These are phyloP conservation scores for Zasmidium cellare DNA, from an alignment of 2,329 filamentous ascomycete species.

Conservation along the genomic window DNA sequence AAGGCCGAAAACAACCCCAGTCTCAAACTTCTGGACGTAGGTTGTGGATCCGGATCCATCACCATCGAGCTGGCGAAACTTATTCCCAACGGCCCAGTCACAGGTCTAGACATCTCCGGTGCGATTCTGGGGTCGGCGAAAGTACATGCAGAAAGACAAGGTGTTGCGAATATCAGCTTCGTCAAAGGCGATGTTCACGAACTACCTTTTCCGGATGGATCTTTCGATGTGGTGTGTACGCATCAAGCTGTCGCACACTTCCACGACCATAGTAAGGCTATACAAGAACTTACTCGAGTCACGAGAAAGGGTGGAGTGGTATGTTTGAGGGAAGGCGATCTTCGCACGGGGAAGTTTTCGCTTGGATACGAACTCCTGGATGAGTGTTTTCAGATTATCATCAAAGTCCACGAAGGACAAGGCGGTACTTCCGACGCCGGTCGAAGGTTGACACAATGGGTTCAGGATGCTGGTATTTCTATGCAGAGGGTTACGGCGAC, in stretches of 20 bases:
- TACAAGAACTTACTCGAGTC: constrained; percentile 13
- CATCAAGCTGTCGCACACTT: constrained; percentile 61
- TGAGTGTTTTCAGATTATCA: constrained; percentile 20
- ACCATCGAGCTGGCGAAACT: constrained; percentile 36
- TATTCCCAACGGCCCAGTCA: constrained; percentile 27
- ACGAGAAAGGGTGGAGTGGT: constrained; percentile 12
- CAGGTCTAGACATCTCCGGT: constrained; percentile 40
- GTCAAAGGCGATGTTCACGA: constrained; percentile 97
- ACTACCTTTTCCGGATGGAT: constrained; percentile 87
- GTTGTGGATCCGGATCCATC: constrained; percentile 41
- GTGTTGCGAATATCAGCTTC: constrained; percentile 66
- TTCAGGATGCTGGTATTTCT: constrained; percentile 10
- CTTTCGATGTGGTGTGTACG: constrained; percentile 76
- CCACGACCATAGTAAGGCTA: constrained; percentile 42
- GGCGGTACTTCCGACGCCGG: constrained; percentile 21
- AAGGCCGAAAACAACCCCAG: constrained; percentile 12
- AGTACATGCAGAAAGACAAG: constrained; percentile 29
- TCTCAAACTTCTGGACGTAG: constrained; percentile 39
- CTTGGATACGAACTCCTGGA: constrained; percentile 12
- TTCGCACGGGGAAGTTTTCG: constrained; percentile 18
- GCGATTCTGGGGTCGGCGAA: constrained; percentile 34
- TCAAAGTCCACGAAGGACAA: constrained; percentile 13
- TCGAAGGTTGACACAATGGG: constrained; percentile 15
- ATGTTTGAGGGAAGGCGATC: constrained; percentile 24
- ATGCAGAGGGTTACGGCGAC: constrained; percentile 6